Conservation (phyloP, 2,329 filamentous ascomycete genomes). For the Calonectria naviculata region DNA sequence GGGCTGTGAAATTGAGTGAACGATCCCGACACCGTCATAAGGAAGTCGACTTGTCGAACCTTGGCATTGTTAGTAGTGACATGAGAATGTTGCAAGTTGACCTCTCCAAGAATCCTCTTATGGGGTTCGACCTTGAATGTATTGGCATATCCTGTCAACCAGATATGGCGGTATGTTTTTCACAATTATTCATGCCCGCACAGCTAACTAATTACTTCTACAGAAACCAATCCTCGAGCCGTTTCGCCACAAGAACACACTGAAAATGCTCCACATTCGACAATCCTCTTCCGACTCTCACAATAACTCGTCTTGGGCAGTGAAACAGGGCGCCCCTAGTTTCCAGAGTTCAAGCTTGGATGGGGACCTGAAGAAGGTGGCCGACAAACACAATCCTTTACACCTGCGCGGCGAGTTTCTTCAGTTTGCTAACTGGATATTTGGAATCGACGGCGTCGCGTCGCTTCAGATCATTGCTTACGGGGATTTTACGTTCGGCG, state of each 20-base stretch:
- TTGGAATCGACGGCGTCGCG: neutral
- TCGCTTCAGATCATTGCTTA: slow-evolving; percentile 5
- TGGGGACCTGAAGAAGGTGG: too few species aligned
- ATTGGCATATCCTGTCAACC: slow-evolving; percentile 12
- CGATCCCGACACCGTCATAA: neutral
- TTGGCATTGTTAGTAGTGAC: neutral
- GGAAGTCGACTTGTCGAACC: neutral
- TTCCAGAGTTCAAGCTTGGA: neutral
- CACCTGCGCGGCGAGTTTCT: neutral
- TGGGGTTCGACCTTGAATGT: slow-evolving; percentile 5
- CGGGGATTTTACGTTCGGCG: slow-evolving; percentile 9
- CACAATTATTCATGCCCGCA: neutral
- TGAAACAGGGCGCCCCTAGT: neutral
- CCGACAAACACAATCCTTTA: neutral
- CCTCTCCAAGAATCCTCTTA: neutral
- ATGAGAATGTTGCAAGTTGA: neutral
- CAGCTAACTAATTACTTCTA: neutral
- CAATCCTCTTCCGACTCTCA: neutral
- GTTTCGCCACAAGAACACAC: neutral
- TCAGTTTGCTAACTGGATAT: slow-evolving; percentile 11
- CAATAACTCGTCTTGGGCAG: neutral
- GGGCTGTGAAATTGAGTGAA: neutral
- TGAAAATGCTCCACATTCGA: slow-evolving; percentile 12
- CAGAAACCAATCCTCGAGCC: neutral
- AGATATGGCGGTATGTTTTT: neutral